Evolutionary conservation across 208 protist species (phyloP).

Genomic region (Crithidia acanthocephali): DNA sequence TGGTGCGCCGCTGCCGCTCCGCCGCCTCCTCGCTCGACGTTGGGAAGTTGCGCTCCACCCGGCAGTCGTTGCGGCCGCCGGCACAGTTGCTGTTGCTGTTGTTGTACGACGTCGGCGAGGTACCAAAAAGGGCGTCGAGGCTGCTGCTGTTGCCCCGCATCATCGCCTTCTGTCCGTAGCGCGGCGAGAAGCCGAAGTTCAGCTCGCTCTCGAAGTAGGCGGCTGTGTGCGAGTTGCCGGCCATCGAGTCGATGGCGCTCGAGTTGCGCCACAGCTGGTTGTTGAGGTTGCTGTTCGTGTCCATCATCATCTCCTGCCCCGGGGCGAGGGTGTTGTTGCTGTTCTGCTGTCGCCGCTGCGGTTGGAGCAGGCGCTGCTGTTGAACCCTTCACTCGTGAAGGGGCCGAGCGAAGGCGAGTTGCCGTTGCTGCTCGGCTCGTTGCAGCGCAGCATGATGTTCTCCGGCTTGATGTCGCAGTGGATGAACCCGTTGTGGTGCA

Average conservation of each 20-base stretch:
- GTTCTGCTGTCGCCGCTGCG: conserved; percentile 34
- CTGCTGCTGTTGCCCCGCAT: conserved; percentile 16
- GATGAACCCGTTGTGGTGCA: conserved; percentile 88
- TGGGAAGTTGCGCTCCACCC: conserved; percentile 19
- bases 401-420: conserved; percentile 23
- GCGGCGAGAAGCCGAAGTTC: conserved; percentile 23
- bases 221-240: conserved; percentile 8
- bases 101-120: conserved; percentile 17
- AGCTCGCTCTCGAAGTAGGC: conserved; percentile 20
- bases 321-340: conserved; percentile 20
- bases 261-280: conserved; percentile 36
- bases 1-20: conserved; percentile 6
- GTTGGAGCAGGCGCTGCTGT: conserved; percentile 24
- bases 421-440: conserved; percentile 7
- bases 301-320: conserved; percentile 29
- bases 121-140: conserved; percentile 30
- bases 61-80: conserved; percentile 19
- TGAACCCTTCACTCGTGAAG: conserved; percentile 19
- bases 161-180: conserved; percentile 12
- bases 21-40: conserved; percentile 6
- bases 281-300: conserved; percentile 27
- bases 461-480: conserved; percentile 98
- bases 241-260: conserved; percentile 22
- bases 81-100: not conserved
- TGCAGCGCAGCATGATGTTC: conserved; percentile 91